Conservation (phyloP, 148 eudicot genomes). For the Cornus kousa region DNA sequence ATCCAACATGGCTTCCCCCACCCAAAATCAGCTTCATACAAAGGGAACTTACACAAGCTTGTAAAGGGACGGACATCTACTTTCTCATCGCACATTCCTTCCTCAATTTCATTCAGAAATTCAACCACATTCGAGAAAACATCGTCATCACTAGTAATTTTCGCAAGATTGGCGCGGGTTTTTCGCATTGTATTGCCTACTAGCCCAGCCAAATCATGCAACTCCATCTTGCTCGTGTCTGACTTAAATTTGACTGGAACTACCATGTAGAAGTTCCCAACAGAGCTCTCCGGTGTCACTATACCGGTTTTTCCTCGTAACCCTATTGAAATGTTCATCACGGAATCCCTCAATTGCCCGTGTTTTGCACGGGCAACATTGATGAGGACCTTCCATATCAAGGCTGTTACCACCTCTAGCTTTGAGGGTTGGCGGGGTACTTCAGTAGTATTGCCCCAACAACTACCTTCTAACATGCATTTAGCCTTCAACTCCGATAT, state of each 20-base stretch:
- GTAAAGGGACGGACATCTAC: not conserved
- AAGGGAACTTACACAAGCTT: not conserved
- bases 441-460: no score
- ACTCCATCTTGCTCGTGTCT: not conserved
- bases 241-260: not conserved
- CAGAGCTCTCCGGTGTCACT: not conserved
- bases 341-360: not conserved
- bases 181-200: not conserved
- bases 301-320: constrained; percentile 2
- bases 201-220: not conserved
- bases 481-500: not conserved
- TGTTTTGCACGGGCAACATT: not conserved
- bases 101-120: not conserved
- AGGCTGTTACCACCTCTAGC: not conserved
- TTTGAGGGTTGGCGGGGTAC: not conserved
- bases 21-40: constrained; percentile 2
- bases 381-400: constrained; percentile 5
- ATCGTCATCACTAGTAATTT: not conserved
- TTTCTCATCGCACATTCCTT: not conserved
- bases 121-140: not conserved
- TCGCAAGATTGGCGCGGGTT: not conserved
- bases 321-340: not conserved
- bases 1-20: constrained; percentile 9
- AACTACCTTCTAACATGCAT: not conserved
- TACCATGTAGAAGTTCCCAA: not conserved